Evolutionary conservation across 257 asterid species (phyloP).

Genomic region (Ajuga chamaepitys): DNA sequence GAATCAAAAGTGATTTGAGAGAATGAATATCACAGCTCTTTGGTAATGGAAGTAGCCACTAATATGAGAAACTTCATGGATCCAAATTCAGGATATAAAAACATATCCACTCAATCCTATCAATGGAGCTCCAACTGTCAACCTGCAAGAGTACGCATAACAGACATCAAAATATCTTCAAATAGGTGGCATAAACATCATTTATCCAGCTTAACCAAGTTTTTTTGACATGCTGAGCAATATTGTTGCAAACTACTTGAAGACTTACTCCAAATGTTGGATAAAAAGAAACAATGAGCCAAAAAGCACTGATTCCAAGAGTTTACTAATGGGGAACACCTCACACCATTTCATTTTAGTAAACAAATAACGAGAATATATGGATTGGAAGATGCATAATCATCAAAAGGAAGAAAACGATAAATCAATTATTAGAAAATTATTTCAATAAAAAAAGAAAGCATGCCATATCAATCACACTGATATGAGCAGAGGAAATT

Average conservation of each 20-base stretch:
- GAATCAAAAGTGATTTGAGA: background rate
- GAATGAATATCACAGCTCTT: slow-evolving; percentile 13
- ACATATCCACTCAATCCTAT: slow-evolving; percentile 7
- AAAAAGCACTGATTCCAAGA: background rate
- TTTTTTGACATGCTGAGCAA: background rate
- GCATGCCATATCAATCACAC: background rate
- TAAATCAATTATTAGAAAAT: background rate
- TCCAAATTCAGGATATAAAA: slow-evolving; percentile 8
- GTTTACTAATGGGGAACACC: background rate
- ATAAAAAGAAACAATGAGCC: background rate
- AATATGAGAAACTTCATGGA: background rate
- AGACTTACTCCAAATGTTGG: background rate
- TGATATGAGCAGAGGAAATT: background rate
- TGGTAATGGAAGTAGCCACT: background rate
- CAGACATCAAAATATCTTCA: slow-evolving; percentile 9
- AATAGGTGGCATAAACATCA: slow-evolving; percentile 4
- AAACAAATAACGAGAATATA: background rate
- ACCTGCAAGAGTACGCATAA: slow-evolving; percentile 22
- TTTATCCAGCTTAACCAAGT: background rate
- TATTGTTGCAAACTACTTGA: background rate
- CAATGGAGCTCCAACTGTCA: slow-evolving; percentile 1
- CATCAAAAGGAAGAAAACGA: background rate
- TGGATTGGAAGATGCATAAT: background rate
- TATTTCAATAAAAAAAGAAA: background rate
- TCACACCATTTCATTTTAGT: background rate